Base-by-base conservation (phyloP, 768 basidiomycete genomes). In the Lepiota brunneoincarnata region DNA sequence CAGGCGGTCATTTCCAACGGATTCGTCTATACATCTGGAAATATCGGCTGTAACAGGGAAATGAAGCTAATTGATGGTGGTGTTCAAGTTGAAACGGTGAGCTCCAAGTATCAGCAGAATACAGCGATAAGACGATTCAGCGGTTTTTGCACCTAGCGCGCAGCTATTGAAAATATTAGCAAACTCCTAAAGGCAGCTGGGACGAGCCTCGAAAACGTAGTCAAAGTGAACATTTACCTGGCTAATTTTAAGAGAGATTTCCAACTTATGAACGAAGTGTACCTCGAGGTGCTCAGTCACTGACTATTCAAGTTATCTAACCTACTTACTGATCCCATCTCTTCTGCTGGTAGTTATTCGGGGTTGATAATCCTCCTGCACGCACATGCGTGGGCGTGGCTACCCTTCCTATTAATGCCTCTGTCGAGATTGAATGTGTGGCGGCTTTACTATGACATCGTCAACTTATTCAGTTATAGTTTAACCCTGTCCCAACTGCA, bases 351-450 rank as follows among this genome's bases (percentile, higher is more conserved):
- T 44, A 84, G 82, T 82, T 78, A 61, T 82, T 83, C 55, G 63
- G 71, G 18, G 64, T 64, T 48, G 67, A 68, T 11, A 70, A 65
- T 18, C 67, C 79, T 56, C 84, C 82, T 12, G 81, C 82, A 4
- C 72, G 83, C 39, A 84, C 83, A 20, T 83, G 82, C 62, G 65
- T 86, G 15, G 82, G 80, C 6, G 83, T 84, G 11, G 74, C 72
- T 2, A 63, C 69, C 6, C 73, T 86, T 36, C 81, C 84, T 1
- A 39, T 78, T 51, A 76, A 78, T 14, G 80, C 78, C 6, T 76
- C 75, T 51, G 74, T 86, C 26, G 84, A 86, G 72, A 77, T 86
- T 31, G 84, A 86, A 57, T 84, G 81, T 59, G 70, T 82, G 24
- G 84, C 82, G 11, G 79, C 62, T 15, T 46, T 64, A 37, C 52